Conservation (phyloP, 495 filamentous ascomycete genomes). For the Rhypophila decipiens region DNA sequence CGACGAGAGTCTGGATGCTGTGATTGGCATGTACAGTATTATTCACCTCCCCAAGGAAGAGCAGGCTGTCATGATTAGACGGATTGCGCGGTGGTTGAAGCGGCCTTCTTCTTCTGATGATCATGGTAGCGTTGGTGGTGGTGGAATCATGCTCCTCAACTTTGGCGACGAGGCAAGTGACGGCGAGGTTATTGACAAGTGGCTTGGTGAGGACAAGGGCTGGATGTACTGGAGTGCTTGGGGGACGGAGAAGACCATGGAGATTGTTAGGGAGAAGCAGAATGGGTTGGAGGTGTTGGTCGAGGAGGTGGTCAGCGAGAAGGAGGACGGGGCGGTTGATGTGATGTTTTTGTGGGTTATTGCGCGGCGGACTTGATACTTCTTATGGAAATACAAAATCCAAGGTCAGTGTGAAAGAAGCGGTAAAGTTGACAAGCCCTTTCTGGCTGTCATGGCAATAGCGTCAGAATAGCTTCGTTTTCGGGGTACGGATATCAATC, state of each 20-base stretch:
- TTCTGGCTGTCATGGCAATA: no score
- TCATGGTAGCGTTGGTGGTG: no score
- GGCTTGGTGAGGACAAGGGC: conserved; percentile 25
- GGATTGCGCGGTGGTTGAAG: conserved; percentile 23
- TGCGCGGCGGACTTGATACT: conserved; percentile 10
- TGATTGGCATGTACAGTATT: conserved; percentile 27
- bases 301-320: conserved; percentile 8
- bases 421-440: no score
- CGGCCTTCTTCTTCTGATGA: no score
- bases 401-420: no score
- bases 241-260: conserved; percentile 22
- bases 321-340: conserved; percentile 15
- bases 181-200: conserved; percentile 14
- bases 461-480: no score
- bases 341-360: conserved; percentile 28
- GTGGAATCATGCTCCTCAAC: conserved; percentile 27
- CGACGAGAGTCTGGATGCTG: conserved; percentile 12
- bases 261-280: conserved; percentile 9
- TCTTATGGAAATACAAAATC: no score
- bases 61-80: conserved; percentile 25
- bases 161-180: conserved; percentile 18
- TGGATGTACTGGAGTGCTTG: conserved; percentile 35
- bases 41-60: conserved; percentile 32
- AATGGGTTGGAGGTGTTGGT: conserved; percentile 22
- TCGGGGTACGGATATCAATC: no score